Evolutionary conservation across 2,329 filamentous ascomycete species (phyloP).

Genomic region (Emergomyces africanus): DNA sequence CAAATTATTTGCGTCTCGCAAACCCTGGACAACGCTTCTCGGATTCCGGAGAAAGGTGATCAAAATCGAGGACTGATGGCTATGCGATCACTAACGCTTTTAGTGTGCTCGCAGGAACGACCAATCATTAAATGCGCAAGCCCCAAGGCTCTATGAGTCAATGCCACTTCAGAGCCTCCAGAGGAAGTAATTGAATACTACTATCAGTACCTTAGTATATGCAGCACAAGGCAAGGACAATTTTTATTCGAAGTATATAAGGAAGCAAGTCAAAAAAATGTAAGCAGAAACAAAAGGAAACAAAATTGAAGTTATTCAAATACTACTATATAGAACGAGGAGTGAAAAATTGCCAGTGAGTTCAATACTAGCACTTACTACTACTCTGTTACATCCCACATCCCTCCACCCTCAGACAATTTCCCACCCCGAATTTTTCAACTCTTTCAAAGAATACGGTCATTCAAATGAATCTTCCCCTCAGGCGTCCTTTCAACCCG

Average conservation of each 20-base stretch:
- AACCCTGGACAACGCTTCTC: too few relatives aligned
- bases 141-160: too few relatives aligned
- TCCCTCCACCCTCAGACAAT: neutral
- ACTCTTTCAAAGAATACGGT: constrained; percentile 3
- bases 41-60: neutral
- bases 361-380: too few relatives aligned
- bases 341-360: neutral
- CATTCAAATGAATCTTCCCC: constrained; percentile 9
- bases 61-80: neutral
- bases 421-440: neutral
- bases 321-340: too few relatives aligned
- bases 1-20: neutral
- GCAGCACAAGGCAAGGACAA: neutral
- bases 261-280: too few relatives aligned
- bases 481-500: constrained; percentile 7
- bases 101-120: neutral
- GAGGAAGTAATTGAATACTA: too few relatives aligned
- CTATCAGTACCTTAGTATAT: too few relatives aligned
- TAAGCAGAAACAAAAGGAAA: neutral
- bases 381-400: too few relatives aligned
- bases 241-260: too few relatives aligned
- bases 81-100: neutral
- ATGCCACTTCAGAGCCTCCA: too few relatives aligned
- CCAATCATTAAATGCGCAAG: neutral
- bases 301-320: too few relatives aligned